Conservation (phyloP, 1,139 yeast species). For the Protomyces lactucae-debilis region DNA sequence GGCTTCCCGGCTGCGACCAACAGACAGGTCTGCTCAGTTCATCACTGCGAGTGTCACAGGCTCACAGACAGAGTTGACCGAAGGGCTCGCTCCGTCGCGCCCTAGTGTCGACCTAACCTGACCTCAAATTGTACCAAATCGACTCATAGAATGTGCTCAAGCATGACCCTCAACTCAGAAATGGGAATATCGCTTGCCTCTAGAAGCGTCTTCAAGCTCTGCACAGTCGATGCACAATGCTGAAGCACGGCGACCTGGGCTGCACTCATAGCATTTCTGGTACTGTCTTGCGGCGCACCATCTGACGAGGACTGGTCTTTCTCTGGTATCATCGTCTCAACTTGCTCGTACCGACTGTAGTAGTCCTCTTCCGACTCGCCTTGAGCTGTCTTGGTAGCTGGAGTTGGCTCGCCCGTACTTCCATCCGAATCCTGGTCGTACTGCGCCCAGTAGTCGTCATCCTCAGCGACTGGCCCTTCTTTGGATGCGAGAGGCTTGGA, state of each 20-base stretch:
- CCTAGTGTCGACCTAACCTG: too few relatives aligned
- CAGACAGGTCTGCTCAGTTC: too few relatives aligned
- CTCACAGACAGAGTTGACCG: too few relatives aligned
- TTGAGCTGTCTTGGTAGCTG: background rate
- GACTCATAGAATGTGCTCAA: background rate
- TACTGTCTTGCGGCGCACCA: background rate
- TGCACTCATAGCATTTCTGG: background rate
- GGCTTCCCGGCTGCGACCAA: too few relatives aligned
- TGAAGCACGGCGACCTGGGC: background rate
- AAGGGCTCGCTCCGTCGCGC: too few relatives aligned
- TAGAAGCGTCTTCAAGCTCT: conserved; percentile 4
- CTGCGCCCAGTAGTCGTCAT: conserved; percentile 15
- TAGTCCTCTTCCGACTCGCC: conserved; percentile 6
- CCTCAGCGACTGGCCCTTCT: background rate
- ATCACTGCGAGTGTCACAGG: too few relatives aligned
- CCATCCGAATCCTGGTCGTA: background rate
- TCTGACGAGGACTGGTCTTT: background rate
- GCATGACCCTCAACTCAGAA: too few relatives aligned
- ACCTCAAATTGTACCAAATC: background rate
- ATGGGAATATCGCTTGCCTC: conserved; percentile 1
- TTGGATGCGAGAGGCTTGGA: background rate
- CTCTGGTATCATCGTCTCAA: conserved; percentile 10
- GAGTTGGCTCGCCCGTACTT: background rate
- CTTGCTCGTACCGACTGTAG: conserved; percentile 15
- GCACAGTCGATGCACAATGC: conserved; percentile 9